A percentile compares a stretch with the other conserved stretches of the same genome.
phyloP scores from a whole-genome alignment of 495 filamentous ascomycete species.

The Aspergillus coremiiformis region DNA sequence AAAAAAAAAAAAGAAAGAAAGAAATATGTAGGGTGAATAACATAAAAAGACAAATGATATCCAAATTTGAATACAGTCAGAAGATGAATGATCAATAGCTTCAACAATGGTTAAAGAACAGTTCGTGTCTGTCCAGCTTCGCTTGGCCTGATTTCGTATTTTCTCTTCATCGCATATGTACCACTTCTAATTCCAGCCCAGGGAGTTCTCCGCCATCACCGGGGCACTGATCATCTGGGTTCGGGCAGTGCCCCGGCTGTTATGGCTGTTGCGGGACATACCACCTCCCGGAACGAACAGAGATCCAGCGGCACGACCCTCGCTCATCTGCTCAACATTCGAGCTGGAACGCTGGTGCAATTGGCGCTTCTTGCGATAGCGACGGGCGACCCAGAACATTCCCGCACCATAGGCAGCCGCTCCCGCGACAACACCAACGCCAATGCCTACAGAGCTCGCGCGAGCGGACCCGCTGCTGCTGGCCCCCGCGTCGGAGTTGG shows the following conservation, averaged over 20 bases:
- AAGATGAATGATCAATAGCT: not conserved
- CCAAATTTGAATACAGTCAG: conserved; percentile 20
- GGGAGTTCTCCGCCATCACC: conserved; percentile 93
- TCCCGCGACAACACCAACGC: conserved; percentile 66
- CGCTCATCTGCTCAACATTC: conserved; percentile 45
- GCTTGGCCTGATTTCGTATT: not conserved
- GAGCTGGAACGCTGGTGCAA: conserved; percentile 68
- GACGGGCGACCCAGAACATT: conserved; percentile 91
- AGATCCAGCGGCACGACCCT: conserved; percentile 31
- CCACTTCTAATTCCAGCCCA: conserved; percentile 83
- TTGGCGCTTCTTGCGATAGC: conserved; percentile 84
- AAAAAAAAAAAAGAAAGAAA: conserved; percentile 6
- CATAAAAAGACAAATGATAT: conserved; percentile 5
- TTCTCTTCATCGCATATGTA: conserved; percentile 2
- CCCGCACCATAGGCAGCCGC: conserved; percentile 93
- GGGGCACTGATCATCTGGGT: conserved; percentile 74
- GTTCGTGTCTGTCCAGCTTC: not conserved
- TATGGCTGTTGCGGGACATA: conserved; percentile 36
- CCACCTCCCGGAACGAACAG: conserved; percentile 36
- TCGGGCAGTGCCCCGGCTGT: conserved; percentile 62
- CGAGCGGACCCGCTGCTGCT: conserved; percentile 46
- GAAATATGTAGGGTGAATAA: conserved; percentile 10
- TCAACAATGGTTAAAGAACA: not conserved
- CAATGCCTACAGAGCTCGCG: conserved; percentile 78
- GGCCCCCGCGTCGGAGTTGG: conserved; percentile 36